These are phyloP conservation scores for Cornus kousa DNA, from an alignment of 148 eudicot genomes.

Conservation along the genomic window DNA sequence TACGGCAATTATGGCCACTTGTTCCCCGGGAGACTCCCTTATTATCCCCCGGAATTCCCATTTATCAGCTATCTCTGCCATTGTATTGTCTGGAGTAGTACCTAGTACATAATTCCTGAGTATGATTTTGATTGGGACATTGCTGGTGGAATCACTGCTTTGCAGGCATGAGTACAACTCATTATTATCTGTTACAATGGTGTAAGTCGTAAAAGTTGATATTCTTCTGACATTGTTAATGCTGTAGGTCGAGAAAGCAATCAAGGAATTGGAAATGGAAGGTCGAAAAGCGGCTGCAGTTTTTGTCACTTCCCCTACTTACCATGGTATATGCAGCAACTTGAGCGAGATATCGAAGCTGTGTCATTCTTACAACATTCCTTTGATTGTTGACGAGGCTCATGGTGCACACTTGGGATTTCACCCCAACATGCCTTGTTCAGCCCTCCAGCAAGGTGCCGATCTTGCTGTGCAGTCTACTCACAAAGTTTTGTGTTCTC, in stretches of 20 bases:
- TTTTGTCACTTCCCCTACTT: constrained; percentile 66
- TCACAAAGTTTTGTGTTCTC: constrained; percentile 77
- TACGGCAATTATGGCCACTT: constrained; percentile 77
- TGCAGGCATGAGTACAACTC: constrained; percentile 39
- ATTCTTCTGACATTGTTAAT: not conserved
- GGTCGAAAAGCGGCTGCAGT: constrained; percentile 66
- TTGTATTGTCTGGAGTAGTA: constrained; percentile 65
- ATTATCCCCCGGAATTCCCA: constrained; percentile 81
- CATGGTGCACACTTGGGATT: constrained; percentile 86
- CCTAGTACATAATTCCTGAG: constrained; percentile 67
- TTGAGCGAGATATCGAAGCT: constrained; percentile 45
- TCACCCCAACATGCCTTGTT: constrained; percentile 53
- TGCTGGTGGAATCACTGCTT: constrained; percentile 54
- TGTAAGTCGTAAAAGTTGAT: no score
- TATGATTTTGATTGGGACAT: constrained; percentile 67
- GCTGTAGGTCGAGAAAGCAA: constrained; percentile 63
- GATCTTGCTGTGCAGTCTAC: constrained; percentile 79
- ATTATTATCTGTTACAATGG: not conserved
- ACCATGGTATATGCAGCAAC: constrained; percentile 76
- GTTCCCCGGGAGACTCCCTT: constrained; percentile 70
- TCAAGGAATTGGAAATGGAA: constrained; percentile 49
- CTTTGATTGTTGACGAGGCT: constrained; percentile 78
- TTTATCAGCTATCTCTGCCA: constrained; percentile 62
- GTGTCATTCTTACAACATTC: constrained; percentile 47
- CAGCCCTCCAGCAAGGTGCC: constrained; percentile 77